These are phyloP conservation scores for Cronartium quercuum DNA, from an alignment of 1,284 basidiomycete genomes.

Conservation along the genomic window DNA sequence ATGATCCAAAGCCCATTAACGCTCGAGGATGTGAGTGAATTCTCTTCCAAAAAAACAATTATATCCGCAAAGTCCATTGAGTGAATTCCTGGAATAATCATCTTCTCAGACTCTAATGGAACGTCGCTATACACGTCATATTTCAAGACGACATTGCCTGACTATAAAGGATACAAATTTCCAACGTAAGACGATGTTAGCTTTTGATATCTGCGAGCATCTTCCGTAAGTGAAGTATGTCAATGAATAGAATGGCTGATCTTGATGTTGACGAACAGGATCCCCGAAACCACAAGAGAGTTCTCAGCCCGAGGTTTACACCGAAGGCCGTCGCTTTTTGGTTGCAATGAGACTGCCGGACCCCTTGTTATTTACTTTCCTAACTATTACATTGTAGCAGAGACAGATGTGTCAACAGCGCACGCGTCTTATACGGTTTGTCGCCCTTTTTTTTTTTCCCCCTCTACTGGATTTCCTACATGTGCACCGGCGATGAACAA, in stretches of 20 bases:
- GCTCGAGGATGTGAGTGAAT: constrained; percentile 20
- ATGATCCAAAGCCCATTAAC: background rate
- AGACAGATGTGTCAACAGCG: constrained; percentile 19
- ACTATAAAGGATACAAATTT: constrained; percentile 22
- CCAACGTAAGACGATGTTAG: constrained; percentile 34
- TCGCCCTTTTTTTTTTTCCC: background rate
- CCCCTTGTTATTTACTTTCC: constrained; percentile 36
- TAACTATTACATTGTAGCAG: constrained; percentile 29
- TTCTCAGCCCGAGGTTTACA: constrained; percentile 27
- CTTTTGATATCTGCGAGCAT: no score
- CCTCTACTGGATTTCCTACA: no score
- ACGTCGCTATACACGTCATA: constrained; percentile 37
- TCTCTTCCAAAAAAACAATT: background rate
- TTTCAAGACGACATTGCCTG: constrained; percentile 10
- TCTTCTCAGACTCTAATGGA: constrained; percentile 25
- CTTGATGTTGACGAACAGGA: background rate
- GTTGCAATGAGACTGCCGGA: constrained; percentile 20
- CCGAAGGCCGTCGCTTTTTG: constrained; percentile 29
- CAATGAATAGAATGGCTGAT: no score
- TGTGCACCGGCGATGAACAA: no score
- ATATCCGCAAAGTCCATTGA: background rate
- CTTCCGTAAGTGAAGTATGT: no score
- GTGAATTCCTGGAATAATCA: background rate
- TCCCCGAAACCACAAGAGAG: constrained; percentile 6
- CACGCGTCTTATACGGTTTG: constrained; percentile 26